Base-by-base conservation (phyloP, 768 basidiomycete species). In the Ramaria sp. region DNA sequence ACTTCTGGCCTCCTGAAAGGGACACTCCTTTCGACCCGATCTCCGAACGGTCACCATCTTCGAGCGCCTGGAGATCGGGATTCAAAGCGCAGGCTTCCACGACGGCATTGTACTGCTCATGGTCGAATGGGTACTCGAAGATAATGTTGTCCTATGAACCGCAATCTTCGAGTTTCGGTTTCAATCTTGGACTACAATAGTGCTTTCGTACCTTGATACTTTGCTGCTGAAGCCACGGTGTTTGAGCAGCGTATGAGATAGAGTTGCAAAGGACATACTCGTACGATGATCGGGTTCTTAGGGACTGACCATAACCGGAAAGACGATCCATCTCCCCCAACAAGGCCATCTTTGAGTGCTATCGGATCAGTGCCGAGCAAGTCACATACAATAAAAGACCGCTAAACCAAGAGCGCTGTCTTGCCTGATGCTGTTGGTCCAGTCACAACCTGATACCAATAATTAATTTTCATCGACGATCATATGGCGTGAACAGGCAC, bases 31-130 rank as follows among this genome's bases (percentile, higher is more conserved):
- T 72, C 13, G 81, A 82, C 13, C 90, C 90, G 59, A 94, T 88
- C 67, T 90, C 85, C 1, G 89, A 92, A 52, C 68, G 70, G 62
- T 90, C 92, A 0, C 95, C 95, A 61, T 93, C 83, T 55, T 94
- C 88, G 1, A 97, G 66, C 10, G 92, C 77, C 5, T 85, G 78
- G 55, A 98, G 67, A 70, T 98, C 95, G 0, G 85, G 80, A 27
- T 65, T 70, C 50, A 98, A 66, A 0, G 91, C 92, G 62, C 94
- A 97, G 12, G 81, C 85, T 50, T 90, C 83, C n/a, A 94, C 65
- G 24, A 91, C 88, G 0, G 71, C 73, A 9, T 83, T 68, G 59
- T 93, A 93, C 48, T 88, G 72, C 58, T 82, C 79, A 58, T 86
- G 79, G 50, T 87, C 84, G 42, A 65, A 70, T 38, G 67, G 69